Conservation (phyloP, 129 eudicot species). For the Lactuca sativa region DNA sequence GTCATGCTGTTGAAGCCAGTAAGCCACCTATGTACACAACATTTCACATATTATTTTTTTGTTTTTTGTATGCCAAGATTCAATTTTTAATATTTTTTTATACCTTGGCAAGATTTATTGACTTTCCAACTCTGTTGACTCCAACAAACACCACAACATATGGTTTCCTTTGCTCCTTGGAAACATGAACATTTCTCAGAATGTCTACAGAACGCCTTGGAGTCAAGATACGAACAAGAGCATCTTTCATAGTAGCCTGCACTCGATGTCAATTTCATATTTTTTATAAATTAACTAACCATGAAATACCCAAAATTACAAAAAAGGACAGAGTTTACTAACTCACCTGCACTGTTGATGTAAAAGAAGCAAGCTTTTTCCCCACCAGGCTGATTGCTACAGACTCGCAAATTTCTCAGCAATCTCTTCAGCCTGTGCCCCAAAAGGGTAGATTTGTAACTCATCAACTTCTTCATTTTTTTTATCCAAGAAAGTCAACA, state of each 20-base stretch:
- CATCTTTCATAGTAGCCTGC: conserved; percentile 96
- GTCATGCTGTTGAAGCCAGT: conserved; percentile 92
- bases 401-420: conserved; percentile 94
- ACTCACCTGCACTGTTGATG: conserved; percentile 87
- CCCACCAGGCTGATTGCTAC: too few relatives aligned
- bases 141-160: conserved; percentile 95
- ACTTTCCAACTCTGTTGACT: too few relatives aligned
- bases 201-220: conserved; percentile 94
- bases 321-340: neutral
- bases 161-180: conserved; percentile 87
- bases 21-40: conserved; percentile 88
- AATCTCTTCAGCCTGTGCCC: conserved; percentile 83
- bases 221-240: too few relatives aligned
- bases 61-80: neutral
- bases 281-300: conserved; percentile 4
- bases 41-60: too few relatives aligned
- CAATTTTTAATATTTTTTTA: too few relatives aligned
- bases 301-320: too few relatives aligned
- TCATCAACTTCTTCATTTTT: conserved; percentile 5
- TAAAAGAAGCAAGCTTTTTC: too few relatives aligned
- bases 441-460: conserved; percentile 11
- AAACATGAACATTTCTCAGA: conserved; percentile 86
- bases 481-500: neutral
- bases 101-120: conserved; percentile 98
- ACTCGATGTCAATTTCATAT: conserved; percentile 25